These are phyloP conservation scores for Serendipita indica DNA, from an alignment of 768 basidiomycete species.

Conservation along the genomic window DNA sequence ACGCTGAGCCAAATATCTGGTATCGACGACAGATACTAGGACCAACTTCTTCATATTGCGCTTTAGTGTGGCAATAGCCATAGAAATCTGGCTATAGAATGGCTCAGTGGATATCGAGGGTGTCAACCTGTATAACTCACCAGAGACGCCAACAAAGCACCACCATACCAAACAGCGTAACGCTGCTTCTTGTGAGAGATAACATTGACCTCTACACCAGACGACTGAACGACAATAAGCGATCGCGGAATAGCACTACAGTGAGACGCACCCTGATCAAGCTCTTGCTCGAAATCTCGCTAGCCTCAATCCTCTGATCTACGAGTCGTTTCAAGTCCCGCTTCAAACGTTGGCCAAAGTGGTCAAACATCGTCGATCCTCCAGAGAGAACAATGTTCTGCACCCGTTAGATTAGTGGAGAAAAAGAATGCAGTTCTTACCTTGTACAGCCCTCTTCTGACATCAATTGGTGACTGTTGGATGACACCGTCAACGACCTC, in stretches of 20 bases:
- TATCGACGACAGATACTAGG: conserved; percentile 86
- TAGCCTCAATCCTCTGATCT: conserved; percentile 72
- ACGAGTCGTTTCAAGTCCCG: conserved; percentile 90
- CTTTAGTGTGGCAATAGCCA: conserved; percentile 84
- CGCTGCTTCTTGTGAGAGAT: conserved; percentile 96
- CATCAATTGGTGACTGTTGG: conserved; percentile 91
- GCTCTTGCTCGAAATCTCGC: conserved; percentile 58
- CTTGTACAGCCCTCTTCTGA: conserved; percentile 92
- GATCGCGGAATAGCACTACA: background rate
- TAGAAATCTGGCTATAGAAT: conserved; percentile 79
- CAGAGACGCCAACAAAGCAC: conserved; percentile 82
- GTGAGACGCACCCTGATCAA: conserved; percentile 44
- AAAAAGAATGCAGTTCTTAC: conserved; percentile 25
- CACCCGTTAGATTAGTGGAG: background rate
- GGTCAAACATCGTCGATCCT: conserved; percentile 98
- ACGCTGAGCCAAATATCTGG: conserved; percentile 85
- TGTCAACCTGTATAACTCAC: conserved; percentile 30
- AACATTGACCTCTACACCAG: conserved; percentile 94
- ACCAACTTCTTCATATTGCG: conserved; percentile 86
- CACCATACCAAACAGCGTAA: conserved; percentile 98
- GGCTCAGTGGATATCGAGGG: conserved; percentile 9
- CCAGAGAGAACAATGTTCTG: conserved; percentile 96
- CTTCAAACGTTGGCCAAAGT: conserved; percentile 94
- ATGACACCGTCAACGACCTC: conserved; percentile 95
- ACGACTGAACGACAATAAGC: conserved; percentile 40